A percentile compares a stretch with the other conserved stretches of the same genome.
These are phyloP conservation scores for Phytophthora citrophthora DNA, from an alignment of 352 stramenopile genomes.

Conservation along the genomic window DNA sequence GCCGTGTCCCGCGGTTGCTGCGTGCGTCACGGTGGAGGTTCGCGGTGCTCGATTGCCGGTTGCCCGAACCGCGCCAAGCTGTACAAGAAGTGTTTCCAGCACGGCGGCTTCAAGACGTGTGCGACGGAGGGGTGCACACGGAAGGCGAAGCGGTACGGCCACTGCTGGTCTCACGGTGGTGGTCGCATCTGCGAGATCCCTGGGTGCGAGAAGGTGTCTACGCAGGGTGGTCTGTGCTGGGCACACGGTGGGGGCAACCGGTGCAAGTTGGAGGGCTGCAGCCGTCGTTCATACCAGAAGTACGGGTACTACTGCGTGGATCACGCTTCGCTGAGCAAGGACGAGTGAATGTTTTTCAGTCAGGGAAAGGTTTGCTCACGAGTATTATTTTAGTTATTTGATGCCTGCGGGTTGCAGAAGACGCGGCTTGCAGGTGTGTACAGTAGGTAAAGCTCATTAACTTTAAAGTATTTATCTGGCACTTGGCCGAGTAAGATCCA, in stretches of 20 bases:
- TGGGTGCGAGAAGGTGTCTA: conserved; percentile 67
- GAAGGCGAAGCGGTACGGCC: conserved; percentile 75
- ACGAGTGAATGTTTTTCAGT: not conserved
- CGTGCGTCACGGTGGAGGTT: not conserved
- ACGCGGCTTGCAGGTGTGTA: not conserved
- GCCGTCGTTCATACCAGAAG: conserved; percentile 70
- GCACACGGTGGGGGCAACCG: conserved; percentile 71
- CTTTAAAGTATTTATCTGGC: not conserved
- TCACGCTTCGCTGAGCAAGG: conserved; percentile 40
- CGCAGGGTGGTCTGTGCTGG: conserved; percentile 69
- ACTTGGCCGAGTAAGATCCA: not conserved
- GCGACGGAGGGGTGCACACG: conserved; percentile 62
- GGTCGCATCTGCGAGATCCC: conserved; percentile 69
- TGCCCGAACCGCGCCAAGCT: conserved; percentile 71
- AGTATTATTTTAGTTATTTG: no score
- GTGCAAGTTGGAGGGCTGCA: conserved; percentile 62
- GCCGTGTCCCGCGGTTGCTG: conserved; percentile 56
- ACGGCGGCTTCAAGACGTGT: conserved; percentile 76
- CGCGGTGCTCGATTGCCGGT: conserved; percentile 33
- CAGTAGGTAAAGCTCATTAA: not conserved
- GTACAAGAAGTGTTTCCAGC: conserved; percentile 75
- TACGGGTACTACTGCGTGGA: conserved; percentile 71
- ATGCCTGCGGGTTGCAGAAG: no score
- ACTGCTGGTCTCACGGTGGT: conserved; percentile 77
- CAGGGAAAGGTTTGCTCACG: no score